phyloP scores from a whole-genome alignment of 371 early-diverging fungal genomes.

The Apophysomyces elegans region DNA sequence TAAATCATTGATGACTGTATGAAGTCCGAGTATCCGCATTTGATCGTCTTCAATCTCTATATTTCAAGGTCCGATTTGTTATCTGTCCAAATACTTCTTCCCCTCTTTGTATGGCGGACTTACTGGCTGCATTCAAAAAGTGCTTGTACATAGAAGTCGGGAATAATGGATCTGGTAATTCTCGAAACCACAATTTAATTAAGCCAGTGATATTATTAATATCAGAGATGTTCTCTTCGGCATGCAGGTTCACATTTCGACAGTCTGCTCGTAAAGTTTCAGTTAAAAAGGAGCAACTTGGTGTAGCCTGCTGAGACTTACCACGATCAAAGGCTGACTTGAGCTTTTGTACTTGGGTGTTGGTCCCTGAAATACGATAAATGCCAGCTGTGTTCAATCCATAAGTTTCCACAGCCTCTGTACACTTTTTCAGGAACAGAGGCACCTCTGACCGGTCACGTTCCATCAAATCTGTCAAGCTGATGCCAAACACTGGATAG shows the following conservation, averaged over 20 bases:
- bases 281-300: neutral
- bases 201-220: slow-evolving; percentile 81
- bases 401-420: slow-evolving; percentile 73
- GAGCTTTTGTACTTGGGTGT: slow-evolving; percentile 68
- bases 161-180: slow-evolving; percentile 87
- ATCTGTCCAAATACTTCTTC: neutral
- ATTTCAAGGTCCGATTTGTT: neutral
- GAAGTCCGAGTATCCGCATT: slow-evolving; percentile 60
- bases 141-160: slow-evolving; percentile 66
- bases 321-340: slow-evolving; percentile 73
- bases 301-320: slow-evolving; percentile 20
- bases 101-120: slow-evolving; percentile 11
- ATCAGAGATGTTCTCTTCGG: slow-evolving; percentile 65
- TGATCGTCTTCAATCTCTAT: slow-evolving; percentile 62
- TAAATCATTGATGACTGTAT: slow-evolving; percentile 74
- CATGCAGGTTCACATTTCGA: slow-evolving; percentile 5
- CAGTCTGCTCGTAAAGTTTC: neutral
- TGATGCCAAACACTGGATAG: slow-evolving; percentile 71
- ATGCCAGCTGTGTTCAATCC: slow-evolving; percentile 75
- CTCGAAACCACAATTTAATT: slow-evolving; percentile 92
- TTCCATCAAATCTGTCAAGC: slow-evolving; percentile 59
- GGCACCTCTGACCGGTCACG: slow-evolving; percentile 77
- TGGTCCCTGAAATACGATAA: slow-evolving; percentile 84
- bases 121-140: slow-evolving; percentile 73
- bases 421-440: slow-evolving; percentile 71